These are phyloP conservation scores for Colletotrichum aenigma DNA, from an alignment of 2,329 filamentous ascomycete species.

Conservation along the genomic window DNA sequence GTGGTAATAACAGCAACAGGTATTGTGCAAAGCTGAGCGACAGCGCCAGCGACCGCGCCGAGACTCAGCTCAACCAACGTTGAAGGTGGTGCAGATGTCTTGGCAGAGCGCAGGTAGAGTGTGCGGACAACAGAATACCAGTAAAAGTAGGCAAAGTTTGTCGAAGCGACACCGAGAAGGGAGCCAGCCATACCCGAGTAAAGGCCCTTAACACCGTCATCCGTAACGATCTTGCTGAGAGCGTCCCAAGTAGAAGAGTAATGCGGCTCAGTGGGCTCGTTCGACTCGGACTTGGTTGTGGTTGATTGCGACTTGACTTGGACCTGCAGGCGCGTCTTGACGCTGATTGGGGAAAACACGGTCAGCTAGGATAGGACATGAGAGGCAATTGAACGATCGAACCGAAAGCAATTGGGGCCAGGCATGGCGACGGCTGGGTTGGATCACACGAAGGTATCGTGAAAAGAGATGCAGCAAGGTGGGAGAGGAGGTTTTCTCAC, in stretches of 20 bases:
- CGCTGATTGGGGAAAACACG: slow-evolving; percentile 53
- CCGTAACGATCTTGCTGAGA: slow-evolving; percentile 79
- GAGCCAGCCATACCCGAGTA: slow-evolving; percentile 90
- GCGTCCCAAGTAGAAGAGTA: slow-evolving; percentile 91
- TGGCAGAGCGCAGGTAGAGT: slow-evolving; percentile 72
- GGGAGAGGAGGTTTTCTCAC: slow-evolving; percentile 57
- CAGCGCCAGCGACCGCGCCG: slow-evolving; percentile 84
- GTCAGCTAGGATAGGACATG: slow-evolving; percentile 13
- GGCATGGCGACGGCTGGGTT: not conserved
- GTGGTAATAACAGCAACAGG: slow-evolving; percentile 96
- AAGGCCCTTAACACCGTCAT: slow-evolving; percentile 80
- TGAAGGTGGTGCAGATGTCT: slow-evolving; percentile 61
- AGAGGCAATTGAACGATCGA: not conserved
- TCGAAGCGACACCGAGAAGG: slow-evolving; percentile 90
- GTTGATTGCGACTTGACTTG: slow-evolving; percentile 74
- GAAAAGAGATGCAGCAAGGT: not conserved
- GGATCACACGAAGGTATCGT: not conserved
- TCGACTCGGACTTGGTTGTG: slow-evolving; percentile 40
- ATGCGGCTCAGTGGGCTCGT: slow-evolving; percentile 62
- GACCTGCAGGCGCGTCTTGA: slow-evolving; percentile 96
- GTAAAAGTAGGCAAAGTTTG: slow-evolving; percentile 99
- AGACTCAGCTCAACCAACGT: slow-evolving; percentile 84
- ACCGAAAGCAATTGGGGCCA: not conserved
- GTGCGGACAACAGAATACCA: slow-evolving; percentile 92
- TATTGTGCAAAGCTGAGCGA: slow-evolving; percentile 96